Evolutionary conservation across 345 rosid species (phyloP).

Genomic region (Corchorus olitorius): DNA sequence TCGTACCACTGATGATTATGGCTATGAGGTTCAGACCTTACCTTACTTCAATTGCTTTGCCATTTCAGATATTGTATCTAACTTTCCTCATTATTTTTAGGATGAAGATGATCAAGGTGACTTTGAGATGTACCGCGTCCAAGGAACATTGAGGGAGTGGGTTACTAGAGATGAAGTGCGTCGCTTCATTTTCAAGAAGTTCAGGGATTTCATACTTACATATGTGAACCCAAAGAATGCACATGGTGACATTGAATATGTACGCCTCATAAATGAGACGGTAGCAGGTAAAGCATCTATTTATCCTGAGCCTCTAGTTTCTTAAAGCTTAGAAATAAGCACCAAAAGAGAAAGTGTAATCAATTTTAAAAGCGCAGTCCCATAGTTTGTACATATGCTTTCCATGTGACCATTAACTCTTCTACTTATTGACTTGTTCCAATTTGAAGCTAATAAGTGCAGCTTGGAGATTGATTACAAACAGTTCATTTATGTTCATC

Average conservation of each 20-base stretch:
- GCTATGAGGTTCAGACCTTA: constrained; percentile 49
- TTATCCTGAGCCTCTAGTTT: neutral
- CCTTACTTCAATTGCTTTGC: neutral
- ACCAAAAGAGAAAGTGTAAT: neutral
- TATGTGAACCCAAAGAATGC: constrained; percentile 72
- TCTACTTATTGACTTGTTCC: constrained; percentile 11
- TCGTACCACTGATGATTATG: constrained; percentile 82
- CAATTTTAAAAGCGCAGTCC: neutral
- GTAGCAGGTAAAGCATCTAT: constrained; percentile 66
- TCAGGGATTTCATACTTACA: constrained; percentile 80
- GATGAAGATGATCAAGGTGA: constrained; percentile 82
- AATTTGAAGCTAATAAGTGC: constrained; percentile 79
- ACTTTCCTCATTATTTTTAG: constrained; percentile 31
- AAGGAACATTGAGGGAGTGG: constrained; percentile 96
- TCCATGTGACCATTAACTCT: neutral
- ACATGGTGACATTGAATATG: constrained; percentile 71
- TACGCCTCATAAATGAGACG: constrained; percentile 84
- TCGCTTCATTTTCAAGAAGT: constrained; percentile 87
- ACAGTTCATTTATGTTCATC: constrained; percentile 84
- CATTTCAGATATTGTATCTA: neutral
- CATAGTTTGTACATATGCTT: no score
- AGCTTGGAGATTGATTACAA: constrained; percentile 93
- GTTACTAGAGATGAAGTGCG: constrained; percentile 97
- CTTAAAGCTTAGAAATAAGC: neutral
- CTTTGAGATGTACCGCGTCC: constrained; percentile 91